A percentile compares a stretch with the other conserved stretches of the same genome.
These are phyloP conservation scores for Sporopachydermia cereana DNA, from an alignment of 1,139 yeast genomes.

Conservation along the genomic window DNA sequence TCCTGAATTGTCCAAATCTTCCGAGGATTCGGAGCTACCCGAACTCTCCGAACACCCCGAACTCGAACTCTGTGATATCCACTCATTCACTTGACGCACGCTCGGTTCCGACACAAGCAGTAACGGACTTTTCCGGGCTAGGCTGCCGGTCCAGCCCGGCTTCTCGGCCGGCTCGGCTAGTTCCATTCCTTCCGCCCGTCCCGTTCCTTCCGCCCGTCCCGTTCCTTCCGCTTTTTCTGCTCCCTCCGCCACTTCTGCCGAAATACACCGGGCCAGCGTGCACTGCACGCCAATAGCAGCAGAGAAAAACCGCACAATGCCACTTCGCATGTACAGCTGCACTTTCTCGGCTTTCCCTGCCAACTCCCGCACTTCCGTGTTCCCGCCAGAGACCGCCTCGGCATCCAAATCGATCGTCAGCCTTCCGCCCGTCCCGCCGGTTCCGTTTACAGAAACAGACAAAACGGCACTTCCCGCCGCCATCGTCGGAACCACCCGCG, in stretches of 20 bases:
- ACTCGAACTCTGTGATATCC: conserved; percentile 6
- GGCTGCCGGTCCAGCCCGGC: conserved; percentile 10
- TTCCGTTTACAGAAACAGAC: conserved; percentile 10
- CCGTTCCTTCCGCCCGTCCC: conserved; percentile 10
- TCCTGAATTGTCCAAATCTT: no score
- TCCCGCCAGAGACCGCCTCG: background rate
- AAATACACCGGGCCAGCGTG: conserved; percentile 21
- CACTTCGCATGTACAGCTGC: conserved; percentile 14
- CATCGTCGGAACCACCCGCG: conserved; percentile 21
- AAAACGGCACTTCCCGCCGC: conserved; percentile 10
- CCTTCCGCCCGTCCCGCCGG: conserved; percentile 11
- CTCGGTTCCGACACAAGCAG: conserved; percentile 24
- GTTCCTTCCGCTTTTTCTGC: no score
- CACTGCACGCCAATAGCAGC: conserved; percentile 22
- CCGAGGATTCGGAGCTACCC: no score
- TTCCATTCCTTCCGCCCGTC: conserved; percentile 7
- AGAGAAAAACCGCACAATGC: conserved; percentile 20
- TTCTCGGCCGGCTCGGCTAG: conserved; percentile 5
- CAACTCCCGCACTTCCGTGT: background rate
- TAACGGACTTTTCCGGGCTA: conserved; percentile 29
- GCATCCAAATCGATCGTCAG: background rate
- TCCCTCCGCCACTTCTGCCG: conserved; percentile 11
- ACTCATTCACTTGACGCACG: conserved; percentile 16
- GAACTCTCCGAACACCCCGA: background rate
- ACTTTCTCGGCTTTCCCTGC: background rate